Evolutionary conservation across 1,284 basidiomycete genomes (phyloP), one percentile per base, ranked within the genome.

Genomic region (Vanrija humicola): DNA sequence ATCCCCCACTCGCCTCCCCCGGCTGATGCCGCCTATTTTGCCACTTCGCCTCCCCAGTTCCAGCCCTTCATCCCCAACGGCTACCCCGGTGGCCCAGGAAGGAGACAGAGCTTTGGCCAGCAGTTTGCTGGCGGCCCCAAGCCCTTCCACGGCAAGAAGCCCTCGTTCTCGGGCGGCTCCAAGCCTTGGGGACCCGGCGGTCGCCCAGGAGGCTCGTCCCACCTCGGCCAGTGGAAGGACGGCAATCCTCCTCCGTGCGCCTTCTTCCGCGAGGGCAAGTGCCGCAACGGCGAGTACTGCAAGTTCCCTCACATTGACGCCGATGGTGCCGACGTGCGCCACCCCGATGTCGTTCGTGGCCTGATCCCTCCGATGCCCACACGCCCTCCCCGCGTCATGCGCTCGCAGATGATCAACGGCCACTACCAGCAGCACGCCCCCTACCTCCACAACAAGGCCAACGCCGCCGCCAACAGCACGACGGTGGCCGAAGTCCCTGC

Each of bases 251-350:
- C 75, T 43, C 68, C 75, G 0, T 77, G 75, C 46, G 71, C 70
- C 48, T 77, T 77, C 60, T 77, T 73, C 65, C 61, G 54, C 16
- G 70, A 74, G 59, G 69, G 63, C 52, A 77, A 77, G 61, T 77
- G 75, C 60, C 65, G 73, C 55, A 77, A 76, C 58, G 72, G 71
- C 34, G 73, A 76, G 48, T 73, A 67, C 63, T 77, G 75, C 66
- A 77, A 75, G 62, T 77, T 77, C 68, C 75, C 75, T 38, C 75
- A 77, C 56, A 56, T 77, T 19, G 69, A 73, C 52, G 61, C 68
- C 21, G 68, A 74, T 46, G 74, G 74, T 42, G 34, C 12, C 34
- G 75, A 77, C 54, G 66, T 63, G 44, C 69, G 75, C 45, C 72
- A 77, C 63, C 75, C 75, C 7, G 75, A 77, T 42, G 70, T 77